Conservation (phyloP, 2,329 filamentous ascomycete genomes). For the Arachnopeziza araneosa region DNA sequence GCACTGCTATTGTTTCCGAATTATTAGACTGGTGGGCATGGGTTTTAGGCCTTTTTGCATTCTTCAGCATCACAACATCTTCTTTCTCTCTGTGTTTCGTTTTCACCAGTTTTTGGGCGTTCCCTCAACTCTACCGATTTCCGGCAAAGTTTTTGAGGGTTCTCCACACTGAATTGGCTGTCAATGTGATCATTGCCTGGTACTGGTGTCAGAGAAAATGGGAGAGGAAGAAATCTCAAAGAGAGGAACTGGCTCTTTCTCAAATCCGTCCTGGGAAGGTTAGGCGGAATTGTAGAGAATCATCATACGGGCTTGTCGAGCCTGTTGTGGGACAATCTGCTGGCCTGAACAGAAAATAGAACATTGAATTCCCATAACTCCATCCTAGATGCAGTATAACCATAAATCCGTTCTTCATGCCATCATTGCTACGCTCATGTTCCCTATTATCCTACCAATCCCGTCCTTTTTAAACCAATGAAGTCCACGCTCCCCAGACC, state of each 20-base stretch:
- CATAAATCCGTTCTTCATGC: neutral
- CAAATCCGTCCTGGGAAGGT: neutral
- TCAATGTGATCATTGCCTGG: neutral
- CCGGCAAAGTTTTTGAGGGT: neutral
- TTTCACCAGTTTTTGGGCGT: neutral
- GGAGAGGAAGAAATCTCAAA: neutral
- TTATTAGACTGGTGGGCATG: neutral
- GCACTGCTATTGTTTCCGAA: neutral
- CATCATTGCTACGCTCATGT: neutral
- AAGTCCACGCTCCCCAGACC: constrained; percentile 26
- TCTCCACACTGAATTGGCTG: neutral
- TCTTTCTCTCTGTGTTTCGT: neutral
- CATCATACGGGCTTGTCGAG: neutral
- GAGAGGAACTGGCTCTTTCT: neutral
- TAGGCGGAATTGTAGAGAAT: neutral
- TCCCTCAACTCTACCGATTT: neutral
- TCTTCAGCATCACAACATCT: neutral
- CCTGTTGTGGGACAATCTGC: neutral
- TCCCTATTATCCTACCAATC: neutral
- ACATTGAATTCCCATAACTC: neutral
- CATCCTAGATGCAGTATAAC: neutral
- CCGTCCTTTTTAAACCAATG: constrained; percentile 7
- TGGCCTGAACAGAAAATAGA: neutral
- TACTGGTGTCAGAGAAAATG: neutral
- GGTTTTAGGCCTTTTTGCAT: neutral